phyloP scores from a whole-genome alignment of 306 rosid species.

The Arachis stenosperma region DNA sequence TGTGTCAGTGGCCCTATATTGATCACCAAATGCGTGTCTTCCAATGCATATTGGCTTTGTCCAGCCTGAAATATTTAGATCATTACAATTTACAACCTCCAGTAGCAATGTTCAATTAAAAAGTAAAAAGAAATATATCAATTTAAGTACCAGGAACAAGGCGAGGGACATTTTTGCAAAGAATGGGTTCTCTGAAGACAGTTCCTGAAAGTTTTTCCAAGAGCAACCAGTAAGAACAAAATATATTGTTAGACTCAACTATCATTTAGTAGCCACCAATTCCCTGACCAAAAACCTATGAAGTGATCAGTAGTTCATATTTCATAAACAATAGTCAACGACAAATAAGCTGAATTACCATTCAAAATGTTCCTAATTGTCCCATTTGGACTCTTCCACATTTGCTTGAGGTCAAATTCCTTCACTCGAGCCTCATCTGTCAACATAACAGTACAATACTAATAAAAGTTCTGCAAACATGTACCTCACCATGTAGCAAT shows the following conservation, averaged over 20 bases:
- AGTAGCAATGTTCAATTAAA: conserved; percentile 21
- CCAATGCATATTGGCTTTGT: conserved; percentile 93
- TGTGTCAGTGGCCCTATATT: conserved; percentile 90
- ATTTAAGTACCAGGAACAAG: conserved; percentile 87
- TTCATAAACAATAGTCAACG: conserved; percentile 16
- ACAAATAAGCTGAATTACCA: conserved; percentile 52
- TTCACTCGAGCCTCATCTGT: conserved; percentile 90
- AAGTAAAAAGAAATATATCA: not conserved
- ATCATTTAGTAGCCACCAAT: not conserved
- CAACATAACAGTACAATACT: conserved; percentile 31
- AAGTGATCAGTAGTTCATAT: conserved; percentile 12
- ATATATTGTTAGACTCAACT: not conserved
- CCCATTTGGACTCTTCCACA: conserved; percentile 99
- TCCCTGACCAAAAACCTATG: conserved; percentile 26
- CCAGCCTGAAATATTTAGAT: conserved; percentile 74
- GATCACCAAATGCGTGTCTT: conserved; percentile 99
- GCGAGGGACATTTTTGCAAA: conserved; percentile 93
- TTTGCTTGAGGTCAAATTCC: conserved; percentile 84
- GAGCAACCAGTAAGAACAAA: conserved; percentile 18
- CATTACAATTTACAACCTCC: not conserved
- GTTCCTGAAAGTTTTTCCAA: conserved; percentile 64
- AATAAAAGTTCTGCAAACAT: conserved; percentile 33
- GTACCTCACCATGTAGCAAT: conserved; percentile 17
- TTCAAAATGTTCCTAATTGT: conserved; percentile 96
- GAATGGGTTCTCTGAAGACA: conserved; percentile 96